Base-by-base conservation (phyloP, 169 alveolate genomes). In the Blepharisma undulans region DNA sequence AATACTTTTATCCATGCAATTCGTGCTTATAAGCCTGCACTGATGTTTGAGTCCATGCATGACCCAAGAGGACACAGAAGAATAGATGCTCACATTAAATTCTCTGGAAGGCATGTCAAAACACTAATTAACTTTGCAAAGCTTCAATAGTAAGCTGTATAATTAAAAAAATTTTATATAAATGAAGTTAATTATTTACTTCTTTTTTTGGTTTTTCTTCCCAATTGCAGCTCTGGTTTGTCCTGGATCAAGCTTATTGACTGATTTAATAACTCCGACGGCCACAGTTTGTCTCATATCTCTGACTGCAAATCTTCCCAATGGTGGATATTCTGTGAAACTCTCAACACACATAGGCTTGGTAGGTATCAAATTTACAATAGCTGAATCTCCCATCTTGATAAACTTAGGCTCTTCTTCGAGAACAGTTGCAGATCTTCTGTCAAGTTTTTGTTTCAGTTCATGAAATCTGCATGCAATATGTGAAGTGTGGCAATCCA, bases 281-380 rank as follows among this genome's bases (percentile, higher is more conserved):
- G 99, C 99, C 93, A 99, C 99, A 72, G 99, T 99, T 94, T 98
- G 98, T 96, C 98, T 98, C 99, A 98, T 98, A 97, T 99, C 99
- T 94, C 99, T 97, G 79, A 99, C 99, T 81, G 99, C 99, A 94
- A 98, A 99, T 95, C 99, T 98, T 71, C 99, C 99, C 66, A 99
- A 98, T 32, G 99, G 99, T 87, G 99, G 99, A 94, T 98, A 99
- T 92, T 98, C 99, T 25, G 99, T 93, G 97, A 99, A 98, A 74
- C 99, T 93, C 94, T 99, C 99, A 91, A 98, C 99, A 91, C 98
- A 98, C 98, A 99, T 96, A 86, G 99, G 99, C 96, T 98, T 99
- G 94, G 95, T 95, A 71, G 99, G 99, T 92, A 97, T 98, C 96
- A 99, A 94, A 88, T 93, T 95, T 87, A 98, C 99, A 93, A 98